Evolutionary conservation across 202 grass and related monocot species (phyloP).

Genomic region (Elaeis oleifera): DNA sequence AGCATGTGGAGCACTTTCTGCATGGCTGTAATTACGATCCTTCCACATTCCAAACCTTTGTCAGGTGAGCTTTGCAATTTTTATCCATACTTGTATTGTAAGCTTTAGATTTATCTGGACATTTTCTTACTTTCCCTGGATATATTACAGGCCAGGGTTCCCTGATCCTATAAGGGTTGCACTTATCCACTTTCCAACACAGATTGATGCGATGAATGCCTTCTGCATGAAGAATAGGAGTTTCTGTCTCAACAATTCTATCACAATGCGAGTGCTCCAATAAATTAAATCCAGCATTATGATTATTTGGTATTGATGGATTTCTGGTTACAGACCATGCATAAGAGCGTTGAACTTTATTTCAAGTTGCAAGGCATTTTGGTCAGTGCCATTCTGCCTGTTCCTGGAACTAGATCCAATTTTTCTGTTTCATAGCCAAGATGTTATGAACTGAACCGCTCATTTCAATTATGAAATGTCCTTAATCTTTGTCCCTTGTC

Average conservation of each 20-base stretch:
- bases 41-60: constrained; percentile 47
- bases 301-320: background rate
- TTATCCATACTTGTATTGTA: background rate
- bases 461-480: no score
- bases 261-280: constrained; percentile 67
- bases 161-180: constrained; percentile 54
- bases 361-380: no score
- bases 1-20: constrained; percentile 77
- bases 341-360: no score
- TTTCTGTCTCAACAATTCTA: constrained; percentile 68
- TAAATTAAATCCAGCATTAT: constrained; percentile 8
- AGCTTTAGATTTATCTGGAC: background rate
- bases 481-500: no score
- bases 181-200: constrained; percentile 54
- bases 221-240: constrained; percentile 51
- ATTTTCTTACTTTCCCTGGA: constrained; percentile 9
- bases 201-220: constrained; percentile 57
- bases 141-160: constrained; percentile 38
- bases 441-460: no score
- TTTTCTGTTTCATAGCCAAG: no score
- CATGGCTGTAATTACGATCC: constrained; percentile 61
- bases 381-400: no score
- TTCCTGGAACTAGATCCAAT: no score
- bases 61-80: constrained; percentile 31
- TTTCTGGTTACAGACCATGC: background rate